These are phyloP conservation scores for Phaseolus coccineus DNA, from an alignment of 331 rosid species.

Conservation along the genomic window DNA sequence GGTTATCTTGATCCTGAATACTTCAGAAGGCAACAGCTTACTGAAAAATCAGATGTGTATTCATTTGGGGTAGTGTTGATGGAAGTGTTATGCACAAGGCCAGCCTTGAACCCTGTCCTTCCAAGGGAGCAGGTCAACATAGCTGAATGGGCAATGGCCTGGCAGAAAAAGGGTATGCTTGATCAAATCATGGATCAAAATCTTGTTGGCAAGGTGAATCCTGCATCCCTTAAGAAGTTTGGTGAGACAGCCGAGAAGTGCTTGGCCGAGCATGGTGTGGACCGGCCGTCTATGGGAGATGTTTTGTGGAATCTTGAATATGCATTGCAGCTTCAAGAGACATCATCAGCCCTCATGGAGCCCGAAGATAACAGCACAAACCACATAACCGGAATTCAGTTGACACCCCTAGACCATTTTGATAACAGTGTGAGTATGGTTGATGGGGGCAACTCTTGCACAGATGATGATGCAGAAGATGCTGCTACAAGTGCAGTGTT, in stretches of 20 bases:
- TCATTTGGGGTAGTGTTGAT: slow-evolving; percentile 77
- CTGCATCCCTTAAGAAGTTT: slow-evolving; percentile 63
- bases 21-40: slow-evolving; percentile 71
- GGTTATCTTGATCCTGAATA: slow-evolving; percentile 86
- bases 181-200: slow-evolving; percentile 65
- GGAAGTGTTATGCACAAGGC: slow-evolving; percentile 76
- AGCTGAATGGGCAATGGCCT: slow-evolving; percentile 80
- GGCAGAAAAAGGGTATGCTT: slow-evolving; percentile 69
- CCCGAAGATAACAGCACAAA: slow-evolving; percentile 86
- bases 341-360: slow-evolving; percentile 70
- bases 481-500: slow-evolving; percentile 76
- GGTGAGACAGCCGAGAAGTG: slow-evolving; percentile 82
- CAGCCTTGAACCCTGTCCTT: slow-evolving; percentile 73
- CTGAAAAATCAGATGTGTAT: slow-evolving; percentile 78
- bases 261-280: slow-evolving; percentile 73
- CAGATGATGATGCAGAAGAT: slow-evolving; percentile 65
- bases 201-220: slow-evolving; percentile 63
- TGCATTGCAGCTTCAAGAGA: slow-evolving; percentile 76
- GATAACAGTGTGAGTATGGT: slow-evolving; percentile 74
- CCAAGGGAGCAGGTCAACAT: slow-evolving; percentile 80
- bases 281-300: slow-evolving; percentile 79
- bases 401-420: slow-evolving; percentile 67
- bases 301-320: slow-evolving; percentile 79
- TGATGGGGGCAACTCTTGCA: slow-evolving; percentile 58
- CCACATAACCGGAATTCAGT: slow-evolving; percentile 71